Evolutionary conservation across 1,284 basidiomycete genomes (phyloP).

Genomic region (Tilletia horrida): DNA sequence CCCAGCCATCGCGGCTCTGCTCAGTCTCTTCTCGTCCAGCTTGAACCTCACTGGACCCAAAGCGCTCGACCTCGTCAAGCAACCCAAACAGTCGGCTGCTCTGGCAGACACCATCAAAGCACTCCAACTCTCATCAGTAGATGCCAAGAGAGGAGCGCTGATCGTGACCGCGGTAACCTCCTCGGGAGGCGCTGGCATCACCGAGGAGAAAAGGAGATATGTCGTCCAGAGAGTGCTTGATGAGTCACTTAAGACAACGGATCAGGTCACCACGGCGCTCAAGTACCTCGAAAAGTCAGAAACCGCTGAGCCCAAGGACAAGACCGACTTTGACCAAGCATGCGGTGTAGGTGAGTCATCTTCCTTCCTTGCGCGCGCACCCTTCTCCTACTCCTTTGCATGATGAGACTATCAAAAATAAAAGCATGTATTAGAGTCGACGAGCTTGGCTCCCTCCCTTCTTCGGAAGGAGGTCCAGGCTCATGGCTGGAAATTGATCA

Average conservation of each 20-base stretch:
- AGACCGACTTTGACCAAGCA: slow-evolving; percentile 71
- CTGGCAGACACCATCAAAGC: slow-evolving; percentile 69
- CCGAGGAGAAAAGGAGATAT: slow-evolving; percentile 66
- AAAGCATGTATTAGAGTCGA: slow-evolving; percentile 51
- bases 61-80: slow-evolving; percentile 64
- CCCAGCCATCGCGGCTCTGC: slow-evolving; percentile 60
- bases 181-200: slow-evolving; percentile 62
- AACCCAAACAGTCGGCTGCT: slow-evolving; percentile 55
- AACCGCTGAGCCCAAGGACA: slow-evolving; percentile 64
- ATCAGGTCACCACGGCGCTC: slow-evolving; percentile 72
- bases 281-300: slow-evolving; percentile 68
- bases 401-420: slow-evolving; percentile 39
- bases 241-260: slow-evolving; percentile 72
- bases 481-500: slow-evolving; percentile 37
- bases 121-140: slow-evolving; percentile 51
- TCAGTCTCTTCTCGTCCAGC: slow-evolving; percentile 68
- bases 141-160: slow-evolving; percentile 76
- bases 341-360: slow-evolving; percentile 79
- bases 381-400: slow-evolving; percentile 3
- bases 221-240: slow-evolving; percentile 69
- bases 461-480: neutral
- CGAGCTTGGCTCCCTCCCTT: neutral
- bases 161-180: slow-evolving; percentile 64
- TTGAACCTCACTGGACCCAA: slow-evolving; percentile 76
- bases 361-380: neutral